Percentiles rank a stretch among this genome's conserved stretches.
phyloP scores from a whole-genome alignment of 2,329 filamentous ascomycete genomes.

The Neopestalotiopsis rosae region DNA sequence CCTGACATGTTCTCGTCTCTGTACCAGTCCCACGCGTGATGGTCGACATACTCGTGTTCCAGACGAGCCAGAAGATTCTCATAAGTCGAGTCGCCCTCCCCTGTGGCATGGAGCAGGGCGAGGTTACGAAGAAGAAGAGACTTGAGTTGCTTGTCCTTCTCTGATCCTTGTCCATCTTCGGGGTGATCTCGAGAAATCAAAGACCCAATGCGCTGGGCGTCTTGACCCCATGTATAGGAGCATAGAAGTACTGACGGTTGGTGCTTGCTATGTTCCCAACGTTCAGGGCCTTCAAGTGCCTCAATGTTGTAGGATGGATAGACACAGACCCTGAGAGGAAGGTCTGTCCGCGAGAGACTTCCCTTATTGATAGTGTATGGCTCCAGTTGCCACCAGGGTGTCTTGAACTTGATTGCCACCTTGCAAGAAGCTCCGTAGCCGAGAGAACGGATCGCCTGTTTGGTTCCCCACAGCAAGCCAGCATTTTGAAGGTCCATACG shows the following conservation, averaged over 20 bases:
- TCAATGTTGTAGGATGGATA: constrained; percentile 43
- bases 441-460: constrained; percentile 37
- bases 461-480: constrained; percentile 29
- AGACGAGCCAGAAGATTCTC: constrained; percentile 12
- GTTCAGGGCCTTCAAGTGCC: constrained; percentile 19
- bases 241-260: constrained; percentile 38
- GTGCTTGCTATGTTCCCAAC: not conserved
- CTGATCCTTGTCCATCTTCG: not conserved
- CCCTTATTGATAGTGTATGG: constrained; percentile 31
- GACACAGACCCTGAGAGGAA: constrained; percentile 37
- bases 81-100: not conserved
- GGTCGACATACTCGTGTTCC: constrained; percentile 24
- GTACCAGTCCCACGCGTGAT: constrained; percentile 38
- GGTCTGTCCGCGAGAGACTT: constrained; percentile 37
- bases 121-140: constrained; percentile 35
- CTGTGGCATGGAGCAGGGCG: constrained; percentile 31
- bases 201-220: constrained; percentile 38
- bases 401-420: constrained; percentile 40
- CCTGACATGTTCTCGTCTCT: constrained; percentile 34
- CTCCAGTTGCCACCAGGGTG: constrained; percentile 38
- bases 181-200: constrained; percentile 26
- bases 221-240: constrained; percentile 44
- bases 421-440: constrained; percentile 38
- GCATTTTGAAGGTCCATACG: constrained; percentile 33
- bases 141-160: constrained; percentile 30